A percentile compares a stretch with the other conserved stretches of the same genome.
These are phyloP conservation scores for Chaetomium fimeti DNA, from an alignment of 495 filamentous ascomycete species.

Conservation along the genomic window DNA sequence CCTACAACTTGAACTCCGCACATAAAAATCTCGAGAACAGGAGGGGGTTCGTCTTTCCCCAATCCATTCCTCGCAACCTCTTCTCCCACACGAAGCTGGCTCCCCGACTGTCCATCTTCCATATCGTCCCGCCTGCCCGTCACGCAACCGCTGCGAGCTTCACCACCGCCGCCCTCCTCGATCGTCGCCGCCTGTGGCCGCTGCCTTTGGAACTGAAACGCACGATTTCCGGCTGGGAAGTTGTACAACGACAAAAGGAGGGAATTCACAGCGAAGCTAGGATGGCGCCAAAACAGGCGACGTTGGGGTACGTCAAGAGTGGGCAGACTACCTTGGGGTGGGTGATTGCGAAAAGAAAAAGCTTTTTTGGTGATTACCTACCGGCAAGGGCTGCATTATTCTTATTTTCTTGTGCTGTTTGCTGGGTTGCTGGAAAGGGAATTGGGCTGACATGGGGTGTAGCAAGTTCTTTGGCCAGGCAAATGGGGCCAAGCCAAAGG, in stretches of 20 bases:
- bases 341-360: slow-evolving; percentile 39
- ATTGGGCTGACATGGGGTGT: slow-evolving; percentile 11
- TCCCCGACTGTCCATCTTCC: background rate
- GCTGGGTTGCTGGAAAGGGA: background rate
- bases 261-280: slow-evolving; percentile 17
- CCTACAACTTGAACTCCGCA: background rate
- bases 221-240: background rate
- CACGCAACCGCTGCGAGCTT: background rate
- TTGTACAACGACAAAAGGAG: too few species aligned
- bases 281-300: slow-evolving; percentile 75
- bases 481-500: slow-evolving; percentile 53
- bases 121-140: background rate
- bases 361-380: background rate
- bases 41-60: background rate
- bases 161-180: background rate
- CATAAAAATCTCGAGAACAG: background rate
- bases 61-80: too few species aligned
- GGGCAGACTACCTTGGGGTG: slow-evolving; percentile 82
- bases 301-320: slow-evolving; percentile 85
- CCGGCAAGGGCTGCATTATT: background rate
- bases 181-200: too few species aligned
- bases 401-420: slow-evolving; percentile 8
- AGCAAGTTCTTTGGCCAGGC: slow-evolving; percentile 70
- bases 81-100: slow-evolving; percentile 2
- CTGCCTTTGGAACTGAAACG: too few species aligned